Conservation (phyloP, 2,329 filamentous ascomycete genomes). For the Penicillium sclerotigenum region DNA sequence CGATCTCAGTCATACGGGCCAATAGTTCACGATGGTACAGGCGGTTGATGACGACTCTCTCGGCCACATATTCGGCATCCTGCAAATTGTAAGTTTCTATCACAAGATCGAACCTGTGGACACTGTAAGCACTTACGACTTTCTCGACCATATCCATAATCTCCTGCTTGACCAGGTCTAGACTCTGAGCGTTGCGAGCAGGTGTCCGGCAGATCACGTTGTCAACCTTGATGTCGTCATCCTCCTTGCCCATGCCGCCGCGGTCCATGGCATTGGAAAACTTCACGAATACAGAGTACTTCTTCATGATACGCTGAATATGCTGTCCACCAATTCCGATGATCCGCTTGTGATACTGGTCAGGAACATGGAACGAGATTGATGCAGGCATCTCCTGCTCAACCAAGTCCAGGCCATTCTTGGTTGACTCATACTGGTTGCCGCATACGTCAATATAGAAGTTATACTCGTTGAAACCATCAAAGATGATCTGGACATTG, state of each 20-base stretch:
- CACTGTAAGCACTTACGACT: conserved; percentile 56
- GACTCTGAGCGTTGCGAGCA: conserved; percentile 91
- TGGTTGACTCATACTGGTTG: conserved; percentile 87
- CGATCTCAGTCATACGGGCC: conserved; percentile 80
- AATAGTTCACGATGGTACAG: conserved; percentile 94
- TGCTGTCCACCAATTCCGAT: conserved; percentile 98
- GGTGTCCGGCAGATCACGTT: conserved; percentile 98
- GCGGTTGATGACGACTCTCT: conserved; percentile 89
- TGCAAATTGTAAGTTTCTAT: conserved; percentile 30
- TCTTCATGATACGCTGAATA: conserved; percentile 99
- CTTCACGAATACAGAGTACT: conserved; percentile 99
- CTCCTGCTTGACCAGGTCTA: conserved; percentile 96
- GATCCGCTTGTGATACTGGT: conserved; percentile 99
- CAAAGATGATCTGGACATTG: conserved; percentile 98
- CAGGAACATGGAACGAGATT: conserved; percentile 97
- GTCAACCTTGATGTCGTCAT: conserved; percentile 97
- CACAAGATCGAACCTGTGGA: neutral
- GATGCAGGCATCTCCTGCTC: conserved; percentile 99
- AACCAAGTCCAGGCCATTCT: conserved; percentile 84
- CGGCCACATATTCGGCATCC: conserved; percentile 95
- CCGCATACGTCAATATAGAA: conserved; percentile 99
- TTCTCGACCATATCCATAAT: conserved; percentile 99
- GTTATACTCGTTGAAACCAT: conserved; percentile 99
- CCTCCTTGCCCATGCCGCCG: conserved; percentile 87
- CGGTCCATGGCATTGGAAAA: conserved; percentile 99